Base-by-base conservation (phyloP, 805 yeast species). In the Lachancea sp. region DNA sequence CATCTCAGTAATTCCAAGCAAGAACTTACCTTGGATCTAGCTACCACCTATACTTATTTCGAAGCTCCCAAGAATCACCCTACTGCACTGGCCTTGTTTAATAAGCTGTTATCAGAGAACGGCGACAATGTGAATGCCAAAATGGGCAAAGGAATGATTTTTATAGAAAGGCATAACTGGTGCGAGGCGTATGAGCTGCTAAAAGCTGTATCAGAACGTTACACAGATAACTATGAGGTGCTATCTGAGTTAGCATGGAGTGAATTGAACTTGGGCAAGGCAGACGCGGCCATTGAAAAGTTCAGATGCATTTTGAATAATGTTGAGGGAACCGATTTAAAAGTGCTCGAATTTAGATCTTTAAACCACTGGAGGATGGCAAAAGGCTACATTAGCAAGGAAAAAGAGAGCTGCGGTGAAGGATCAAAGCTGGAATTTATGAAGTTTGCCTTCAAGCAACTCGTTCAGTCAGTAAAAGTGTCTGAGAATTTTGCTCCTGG, bases 21-120 rank as follows among this genome's bases (percentile, higher is more conserved):
- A 38, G 83, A 78, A 38, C 63, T 85, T 17, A 67, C 82, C 7
- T 71, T 87, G 26, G 69, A 75, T 18, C 67, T 85, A 40, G 97
- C 92, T 0, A 74, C 79, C 0, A 72, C 83, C 1, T 85, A 88
- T 55, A 84, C 95, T 0, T 82, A 85, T 55, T 74, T 80, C 54
- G 96, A 90, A 58, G 83, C 97, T 0, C 98, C 97, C 8, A 87
- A 87, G 60, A 84, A 90, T 61, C 86, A 77, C 54, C 69, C 75
- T 2, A 69, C 80, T 19, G 97, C 98, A 0, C 55, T 82, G 21
- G 76, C 75, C 36, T 60, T 88, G 12, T 92, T 82, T 59, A 82
- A 83, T 26, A 64, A 68, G 18, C 76, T 88, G 3, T 65, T 86
- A 19, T 48, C 59, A 0, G 65, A 65, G 16, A 64, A 65, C 22